Conservation (phyloP, 2,329 filamentous ascomycete species). For the Berkeleyomyces rouxiae region DNA sequence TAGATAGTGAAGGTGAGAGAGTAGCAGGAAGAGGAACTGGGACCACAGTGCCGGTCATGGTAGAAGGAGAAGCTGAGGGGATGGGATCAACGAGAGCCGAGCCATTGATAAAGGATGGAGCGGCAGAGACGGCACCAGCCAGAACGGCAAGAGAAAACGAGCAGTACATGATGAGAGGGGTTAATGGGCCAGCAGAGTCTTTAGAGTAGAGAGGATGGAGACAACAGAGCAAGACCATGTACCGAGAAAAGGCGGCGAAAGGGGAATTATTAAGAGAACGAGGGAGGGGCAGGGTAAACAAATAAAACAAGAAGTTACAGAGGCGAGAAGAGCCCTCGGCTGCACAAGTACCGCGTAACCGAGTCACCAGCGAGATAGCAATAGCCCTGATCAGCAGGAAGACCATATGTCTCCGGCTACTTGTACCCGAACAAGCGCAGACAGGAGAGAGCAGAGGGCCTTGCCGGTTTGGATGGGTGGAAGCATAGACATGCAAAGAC, state of each 20-base stretch:
- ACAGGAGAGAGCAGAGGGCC: neutral
- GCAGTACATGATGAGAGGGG: slow-evolving; percentile 5
- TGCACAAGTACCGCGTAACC: neutral
- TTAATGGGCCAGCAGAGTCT: too few species aligned
- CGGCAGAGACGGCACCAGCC: slow-evolving; percentile 2
- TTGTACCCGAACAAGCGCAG: too few species aligned
- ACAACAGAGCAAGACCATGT: neutral
- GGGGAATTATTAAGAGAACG: neutral
- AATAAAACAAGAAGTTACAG: too few species aligned
- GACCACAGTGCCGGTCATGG: neutral
- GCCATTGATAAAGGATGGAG: neutral
- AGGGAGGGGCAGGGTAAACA: too few species aligned
- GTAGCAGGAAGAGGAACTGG: neutral
- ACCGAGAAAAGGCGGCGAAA: neutral
- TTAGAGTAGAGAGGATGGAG: neutral
- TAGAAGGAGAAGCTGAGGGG: neutral
- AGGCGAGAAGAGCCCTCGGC: too few species aligned
- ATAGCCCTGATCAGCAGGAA: neutral
- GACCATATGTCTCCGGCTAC: too few species aligned
- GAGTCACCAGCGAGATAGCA: neutral
- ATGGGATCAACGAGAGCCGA: neutral
- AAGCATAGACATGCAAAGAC: too few species aligned
- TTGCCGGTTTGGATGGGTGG: neutral
- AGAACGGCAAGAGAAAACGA: slow-evolving; percentile 1
- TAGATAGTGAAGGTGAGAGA: neutral